Evolutionary conservation across 1,284 basidiomycete species (phyloP), one percentile per base, ranked within the genome.

Genomic region (Papiliotrema fonsecae): DNA sequence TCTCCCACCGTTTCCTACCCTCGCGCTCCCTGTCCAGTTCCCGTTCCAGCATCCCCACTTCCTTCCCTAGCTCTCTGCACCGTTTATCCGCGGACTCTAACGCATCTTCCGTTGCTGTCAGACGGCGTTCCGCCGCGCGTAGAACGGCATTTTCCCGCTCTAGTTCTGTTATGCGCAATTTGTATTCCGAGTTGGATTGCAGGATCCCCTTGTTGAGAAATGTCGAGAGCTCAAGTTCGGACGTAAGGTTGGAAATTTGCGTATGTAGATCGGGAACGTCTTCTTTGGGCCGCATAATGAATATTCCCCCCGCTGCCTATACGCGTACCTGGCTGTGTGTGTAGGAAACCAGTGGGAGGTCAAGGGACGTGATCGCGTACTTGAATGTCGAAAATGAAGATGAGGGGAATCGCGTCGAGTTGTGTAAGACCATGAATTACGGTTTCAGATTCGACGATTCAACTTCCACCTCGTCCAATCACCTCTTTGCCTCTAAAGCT

Each of bases 191-290:
- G 45, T 65, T 67, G 14, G 61, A 54, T 42, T 61, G 59, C 6
- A 71, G 52, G 26, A 67, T 58, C 16, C 69, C 69, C 41, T 66
- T 68, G 52, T 69, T 69, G 42, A 71, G 56, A 26, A 69, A 65
- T 2, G 61, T 58, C 16, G 62, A 58, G 18, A 66, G 57, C 46
- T 67, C 61, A 24, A 69, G 61, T 56, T 71, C 69, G 43, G 51
- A 49, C n/a, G 47, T 47, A 7, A 57, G 40, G 21, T 51, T 44
- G 35, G 49, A 48, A 30, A 65, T 47, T 42, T 55, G 49, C 1
- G 45, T 22, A 42, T 58, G 51, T 25, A 57, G 45, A 32, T 38
- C 36, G 28, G 14, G 19, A 16, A 35, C 34, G 34, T n/a, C n/a
- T n/a, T n/a, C n/a, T n/a, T n/a, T n/a, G n/a, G n/a, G n/a, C n/a